Evolutionary conservation across 305 asterid species (phyloP), one percentile per base, ranked within the genome.

Genomic region (Vinca major): DNA sequence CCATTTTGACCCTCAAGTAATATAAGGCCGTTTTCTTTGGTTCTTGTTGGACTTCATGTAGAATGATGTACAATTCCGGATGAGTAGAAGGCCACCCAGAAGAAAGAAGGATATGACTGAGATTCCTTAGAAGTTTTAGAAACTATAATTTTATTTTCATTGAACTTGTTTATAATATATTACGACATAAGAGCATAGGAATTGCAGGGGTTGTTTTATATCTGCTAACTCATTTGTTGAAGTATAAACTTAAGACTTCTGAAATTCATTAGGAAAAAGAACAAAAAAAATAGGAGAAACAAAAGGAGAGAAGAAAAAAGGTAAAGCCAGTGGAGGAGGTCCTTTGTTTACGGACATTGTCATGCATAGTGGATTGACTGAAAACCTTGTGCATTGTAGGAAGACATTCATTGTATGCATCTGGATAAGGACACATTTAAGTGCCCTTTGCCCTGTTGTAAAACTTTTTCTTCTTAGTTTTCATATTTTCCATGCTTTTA

Each of bases 301-400:
- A 56, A 65, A 36, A 41, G 71, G 52, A 53, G 3, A 1, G 4
- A 14, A 50, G 56, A 26, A 8, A 20, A 21, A 11, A 53, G 77
- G 65, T 78, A 74, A 80, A 79, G 84, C 78, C 83, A 67, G 54
- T 44, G 13, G 63, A 19, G 72, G 75, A 74, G 81, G 83, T 66
- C 86, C 83, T 73, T 17, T 69, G 84, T 77, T 74, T 69, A 66
- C 77, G 81, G 84, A 11, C 68, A 65, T 63, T 67, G 55, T 66
- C 72, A 57, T 71, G 68, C 48, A 66, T 58, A 65, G 70, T 77
- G 78, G 75, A 73, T 65, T 67, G 73, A 73, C 69, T 43, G 48
- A 49, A 41, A n/a, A 8, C 54, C 63, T 57, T 58, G 63, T 73
- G 69, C 64, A 52, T 53, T 61, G 77, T 67, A 60, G 69, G 77